Evolutionary conservation across 2,329 filamentous ascomycete genomes (phyloP).

Genomic region (Bipolaris gigantea): DNA sequence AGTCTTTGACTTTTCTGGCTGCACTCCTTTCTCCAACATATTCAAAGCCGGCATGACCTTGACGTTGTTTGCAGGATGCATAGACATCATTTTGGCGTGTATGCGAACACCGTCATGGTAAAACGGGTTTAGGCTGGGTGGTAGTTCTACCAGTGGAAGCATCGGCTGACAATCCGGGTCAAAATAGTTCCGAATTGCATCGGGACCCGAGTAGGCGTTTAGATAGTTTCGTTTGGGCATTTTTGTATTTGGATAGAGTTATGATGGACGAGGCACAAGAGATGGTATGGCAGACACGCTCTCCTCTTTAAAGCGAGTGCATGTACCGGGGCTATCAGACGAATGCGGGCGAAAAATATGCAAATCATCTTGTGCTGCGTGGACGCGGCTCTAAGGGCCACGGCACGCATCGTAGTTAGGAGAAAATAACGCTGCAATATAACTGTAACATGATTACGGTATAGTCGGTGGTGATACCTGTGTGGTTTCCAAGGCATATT

Average conservation of each 20-base stretch:
- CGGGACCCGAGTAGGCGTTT: conserved; percentile 62
- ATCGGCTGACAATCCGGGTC: conserved; percentile 61
- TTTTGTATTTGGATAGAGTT: not conserved
- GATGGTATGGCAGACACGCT: not conserved
- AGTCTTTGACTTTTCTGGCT: conserved; percentile 19
- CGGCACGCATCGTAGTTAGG: conserved; percentile 1
- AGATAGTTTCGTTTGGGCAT: conserved; percentile 17
- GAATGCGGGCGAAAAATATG: not conserved
- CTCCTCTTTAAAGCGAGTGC: conserved; percentile 1
- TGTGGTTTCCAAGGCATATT: conserved; percentile 12
- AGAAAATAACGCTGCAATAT: too few relatives aligned
- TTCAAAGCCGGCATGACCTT: conserved; percentile 58
- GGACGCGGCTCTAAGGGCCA: not conserved
- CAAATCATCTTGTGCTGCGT: not conserved
- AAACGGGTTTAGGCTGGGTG: conserved; percentile 60
- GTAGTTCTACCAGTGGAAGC: conserved; percentile 64
- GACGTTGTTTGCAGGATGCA: conserved; percentile 66
- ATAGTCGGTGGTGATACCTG: not conserved
- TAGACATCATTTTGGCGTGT: conserved; percentile 68
- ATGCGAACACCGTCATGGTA: conserved; percentile 61
- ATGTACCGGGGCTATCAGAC: not conserved
- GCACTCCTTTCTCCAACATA: conserved; percentile 20
- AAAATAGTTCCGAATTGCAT: conserved; percentile 62
- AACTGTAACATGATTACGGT: too few relatives aligned
- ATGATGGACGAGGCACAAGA: not conserved